Percentiles rank a stretch among this genome's conserved stretches.
phyloP scores from a whole-genome alignment of 768 basidiomycete genomes.

The Pisolithus tinctorius region DNA sequence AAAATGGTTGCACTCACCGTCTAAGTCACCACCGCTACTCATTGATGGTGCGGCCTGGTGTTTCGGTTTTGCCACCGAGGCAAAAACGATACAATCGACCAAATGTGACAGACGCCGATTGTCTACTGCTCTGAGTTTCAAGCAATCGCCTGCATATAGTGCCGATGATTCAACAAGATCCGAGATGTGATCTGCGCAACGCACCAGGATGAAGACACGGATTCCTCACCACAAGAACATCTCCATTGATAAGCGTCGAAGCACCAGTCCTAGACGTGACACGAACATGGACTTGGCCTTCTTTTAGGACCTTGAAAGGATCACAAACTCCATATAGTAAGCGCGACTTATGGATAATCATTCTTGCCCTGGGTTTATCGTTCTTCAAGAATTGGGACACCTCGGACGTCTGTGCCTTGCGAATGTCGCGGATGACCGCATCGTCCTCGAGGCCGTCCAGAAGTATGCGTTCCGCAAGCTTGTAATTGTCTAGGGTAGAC shows the following conservation, averaged over 20 bases:
- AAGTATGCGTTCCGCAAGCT: conserved; percentile 45
- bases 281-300: conserved; percentile 59
- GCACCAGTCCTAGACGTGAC: conserved; percentile 48
- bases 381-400: conserved; percentile 46
- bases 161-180: neutral
- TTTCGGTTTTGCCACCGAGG: conserved; percentile 48
- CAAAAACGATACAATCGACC: conserved; percentile 63
- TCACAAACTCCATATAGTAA: conserved; percentile 64
- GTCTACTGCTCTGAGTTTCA: conserved; percentile 56
- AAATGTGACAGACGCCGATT: conserved; percentile 46
- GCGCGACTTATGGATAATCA: conserved; percentile 57
- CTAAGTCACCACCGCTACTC: conserved; percentile 64
- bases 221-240: conserved; percentile 61
- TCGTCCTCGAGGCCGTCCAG: conserved; percentile 47
- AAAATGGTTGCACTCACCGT: conserved; percentile 29
- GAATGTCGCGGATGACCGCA: conserved; percentile 35
- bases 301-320: conserved; percentile 53
- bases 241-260: conserved; percentile 49
- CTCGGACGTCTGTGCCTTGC: conserved; percentile 41
- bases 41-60: conserved; percentile 60
- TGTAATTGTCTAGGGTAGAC: conserved; percentile 42
- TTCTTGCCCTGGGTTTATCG: conserved; percentile 47
- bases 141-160: conserved; percentile 44
- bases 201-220: conserved; percentile 63
- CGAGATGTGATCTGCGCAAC: neutral